Base-by-base conservation (phyloP, 2,329 filamentous ascomycete species). In the Fusarium acutatum region DNA sequence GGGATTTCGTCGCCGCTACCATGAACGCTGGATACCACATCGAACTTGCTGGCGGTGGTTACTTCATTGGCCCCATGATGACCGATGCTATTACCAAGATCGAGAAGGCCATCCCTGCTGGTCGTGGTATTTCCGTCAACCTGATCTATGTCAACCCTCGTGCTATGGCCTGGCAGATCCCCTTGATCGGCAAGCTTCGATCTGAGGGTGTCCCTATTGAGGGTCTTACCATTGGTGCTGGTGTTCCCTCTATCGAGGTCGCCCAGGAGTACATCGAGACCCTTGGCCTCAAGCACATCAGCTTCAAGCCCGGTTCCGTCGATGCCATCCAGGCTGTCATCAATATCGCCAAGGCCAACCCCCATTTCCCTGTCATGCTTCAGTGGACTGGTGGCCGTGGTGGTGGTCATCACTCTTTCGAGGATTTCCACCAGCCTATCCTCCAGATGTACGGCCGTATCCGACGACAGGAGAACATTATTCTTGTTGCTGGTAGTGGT, bases 21-120 rank as follows among this genome's bases (percentile, higher is more conserved):
- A 97, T 97, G 93, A 96, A 96, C 76, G 94, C 95, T 61, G 95
- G 95, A n/a, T 97, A 97, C 82, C 94, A 97, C 74, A 94, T 97
- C 75, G 95, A 97, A 85, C 87, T 97, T 75, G 95, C 91, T 68
- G 95, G 94, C 80, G 95, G 95, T 81, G 95, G 95, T 72, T 97
- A 97, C 84, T 97, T 94, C 84, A 92, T 92, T 74, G 91, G 92
- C 56, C 93, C 92, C 82, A 91, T 86, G 66, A 95, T 98, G 93
- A 95, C 93, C 0, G 90, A 92, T 47, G 95, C 95, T 20, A 88
- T 98, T 63, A 87, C 85, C 71, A 96, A 96, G 85, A 96, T 98
- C 70, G 94, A 97, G 81, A 91, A 92, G 78, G 88, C 90, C 26
- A 96, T 97, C 71, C 93, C 94, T 34, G 90, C 94, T 32, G 95